Percentiles rank a stretch among this genome's conserved stretches.
Conservation (phyloP, 2,329 filamentous ascomycete species). For the Clonostachys rhizophaga region DNA sequence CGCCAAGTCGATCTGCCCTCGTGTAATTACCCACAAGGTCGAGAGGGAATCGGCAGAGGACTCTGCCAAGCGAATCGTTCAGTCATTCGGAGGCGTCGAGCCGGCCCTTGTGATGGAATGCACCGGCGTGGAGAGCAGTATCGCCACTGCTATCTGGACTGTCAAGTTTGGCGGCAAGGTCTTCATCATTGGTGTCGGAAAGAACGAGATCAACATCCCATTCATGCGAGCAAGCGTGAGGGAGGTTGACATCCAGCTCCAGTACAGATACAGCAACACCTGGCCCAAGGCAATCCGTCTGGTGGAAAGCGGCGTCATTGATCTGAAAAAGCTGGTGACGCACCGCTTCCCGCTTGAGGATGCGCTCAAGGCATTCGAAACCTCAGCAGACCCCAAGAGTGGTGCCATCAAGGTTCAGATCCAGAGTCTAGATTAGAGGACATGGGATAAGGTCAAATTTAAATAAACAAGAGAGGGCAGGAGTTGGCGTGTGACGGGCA, state of each 20-base stretch:
- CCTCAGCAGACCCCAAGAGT: conserved; percentile 80
- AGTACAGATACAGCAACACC: conserved; percentile 94
- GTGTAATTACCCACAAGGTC: conserved; percentile 77
- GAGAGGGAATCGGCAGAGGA: conserved; percentile 64
- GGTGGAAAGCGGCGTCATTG: conserved; percentile 77
- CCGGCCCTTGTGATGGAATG: conserved; percentile 84
- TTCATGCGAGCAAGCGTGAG: conserved; percentile 90
- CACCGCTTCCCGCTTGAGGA: conserved; percentile 85
- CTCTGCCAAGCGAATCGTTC: conserved; percentile 62
- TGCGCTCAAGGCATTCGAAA: conserved; percentile 84
- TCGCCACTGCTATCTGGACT: conserved; percentile 81
- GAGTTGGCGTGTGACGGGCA: not conserved
- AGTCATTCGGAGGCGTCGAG: conserved; percentile 71
- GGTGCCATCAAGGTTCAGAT: conserved; percentile 99
- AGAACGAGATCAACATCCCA: conserved; percentile 90
- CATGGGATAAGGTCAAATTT: not conserved
- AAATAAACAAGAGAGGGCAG: not conserved
- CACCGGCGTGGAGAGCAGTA: conserved; percentile 88
- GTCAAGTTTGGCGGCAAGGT: conserved; percentile 95
- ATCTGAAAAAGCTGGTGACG: conserved; percentile 78
- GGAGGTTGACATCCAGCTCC: conserved; percentile 93
- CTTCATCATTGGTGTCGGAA: conserved; percentile 93
- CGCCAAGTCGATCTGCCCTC: conserved; percentile 77
- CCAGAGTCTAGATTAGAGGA: conserved; percentile 56
- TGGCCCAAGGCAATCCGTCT: conserved; percentile 92